Base-by-base conservation (phyloP, 148 eudicot species). In the Fagopyrum homotropicum region DNA sequence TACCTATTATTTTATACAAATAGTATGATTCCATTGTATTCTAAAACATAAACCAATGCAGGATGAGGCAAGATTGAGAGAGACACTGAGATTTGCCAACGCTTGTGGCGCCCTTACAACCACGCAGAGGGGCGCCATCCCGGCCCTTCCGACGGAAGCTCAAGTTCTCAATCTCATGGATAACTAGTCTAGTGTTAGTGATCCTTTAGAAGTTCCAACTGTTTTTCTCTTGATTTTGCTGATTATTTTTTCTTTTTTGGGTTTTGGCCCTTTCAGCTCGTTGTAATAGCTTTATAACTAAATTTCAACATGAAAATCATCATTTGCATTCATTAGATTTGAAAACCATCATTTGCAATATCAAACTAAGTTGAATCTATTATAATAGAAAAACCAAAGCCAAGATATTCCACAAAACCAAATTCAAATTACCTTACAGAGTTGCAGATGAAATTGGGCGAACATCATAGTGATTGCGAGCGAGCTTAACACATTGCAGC, bases 401-500 rank as follows among this genome's bases (percentile, higher is more conserved):
- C 26, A 22, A 22, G 26, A 22, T 22, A 22, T 22, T 22, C 40
- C 40, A 35, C 40, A 35, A 35, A 35, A 35, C 40, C 40, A 35
- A 35, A 35, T 35, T 35, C 40, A 35, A 22, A 22, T 22, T 35
- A 35, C 40, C 72, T 22, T 22, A 22, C 26, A 22, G 26, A 22
- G 26, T 22, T 22, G 26, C 26, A 22, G 26, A 22, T 22, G 26
- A 22, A 22, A 22, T 22, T 22, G 26, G 26, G 26, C 26, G 26
- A 61, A 35, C 47, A 80, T 78, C 77, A 30, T 89, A 86, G 29
- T 84, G 78, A 75, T 75, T 76, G 6, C 82, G 68, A 0, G 84
- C 88, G 72, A 87, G 64, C 75, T 73, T 82, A 69, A 94, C 45
- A 81, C 97, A 94, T 70, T 94, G 87, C 82, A 94, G 61, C 97